These are phyloP conservation scores for Saccharomycopsis vini DNA, from an alignment of 805 yeast species.

Conservation along the genomic window DNA sequence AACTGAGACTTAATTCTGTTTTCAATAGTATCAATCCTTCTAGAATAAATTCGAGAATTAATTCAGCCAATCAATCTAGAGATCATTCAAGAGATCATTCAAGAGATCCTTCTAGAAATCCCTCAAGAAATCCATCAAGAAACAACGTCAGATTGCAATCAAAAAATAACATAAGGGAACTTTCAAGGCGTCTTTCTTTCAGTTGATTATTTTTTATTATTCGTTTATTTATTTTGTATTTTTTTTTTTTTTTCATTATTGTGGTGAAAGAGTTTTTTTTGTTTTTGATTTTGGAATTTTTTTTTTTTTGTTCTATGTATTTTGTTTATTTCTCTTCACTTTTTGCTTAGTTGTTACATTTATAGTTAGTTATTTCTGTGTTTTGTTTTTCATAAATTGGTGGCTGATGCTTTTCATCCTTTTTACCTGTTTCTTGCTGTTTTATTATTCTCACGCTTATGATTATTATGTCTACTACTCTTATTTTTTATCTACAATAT, in stretches of 20 bases:
- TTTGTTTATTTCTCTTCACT: too few species aligned
- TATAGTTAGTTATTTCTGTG: too few species aligned
- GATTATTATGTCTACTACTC: too few species aligned
- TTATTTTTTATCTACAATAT: too few species aligned
- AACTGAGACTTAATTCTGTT: constrained; percentile 18
- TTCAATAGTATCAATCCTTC: constrained; percentile 18
- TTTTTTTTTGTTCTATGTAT: too few species aligned
- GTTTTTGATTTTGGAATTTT: too few species aligned
- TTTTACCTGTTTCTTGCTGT: too few species aligned
- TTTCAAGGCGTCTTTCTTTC: constrained; percentile 1
- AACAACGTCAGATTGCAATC: constrained; percentile 1
- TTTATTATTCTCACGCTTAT: too few species aligned
- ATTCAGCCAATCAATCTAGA: constrained; percentile 5
- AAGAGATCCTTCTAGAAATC: constrained; percentile 2
- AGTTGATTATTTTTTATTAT: background rate
- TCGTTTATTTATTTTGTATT: background rate
- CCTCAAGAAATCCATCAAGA: background rate
- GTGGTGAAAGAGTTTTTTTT: too few species aligned
- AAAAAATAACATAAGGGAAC: background rate
- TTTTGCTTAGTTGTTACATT: too few species aligned
- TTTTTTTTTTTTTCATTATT: background rate
- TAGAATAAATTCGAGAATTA: constrained; percentile 10
- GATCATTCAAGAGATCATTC: constrained; percentile 1
- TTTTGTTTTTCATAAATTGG: too few species aligned
- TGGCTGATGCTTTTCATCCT: too few species aligned